These are phyloP conservation scores for Akanthomyces lecanii DNA, from an alignment of 2,329 filamentous ascomycete species.

Conservation along the genomic window DNA sequence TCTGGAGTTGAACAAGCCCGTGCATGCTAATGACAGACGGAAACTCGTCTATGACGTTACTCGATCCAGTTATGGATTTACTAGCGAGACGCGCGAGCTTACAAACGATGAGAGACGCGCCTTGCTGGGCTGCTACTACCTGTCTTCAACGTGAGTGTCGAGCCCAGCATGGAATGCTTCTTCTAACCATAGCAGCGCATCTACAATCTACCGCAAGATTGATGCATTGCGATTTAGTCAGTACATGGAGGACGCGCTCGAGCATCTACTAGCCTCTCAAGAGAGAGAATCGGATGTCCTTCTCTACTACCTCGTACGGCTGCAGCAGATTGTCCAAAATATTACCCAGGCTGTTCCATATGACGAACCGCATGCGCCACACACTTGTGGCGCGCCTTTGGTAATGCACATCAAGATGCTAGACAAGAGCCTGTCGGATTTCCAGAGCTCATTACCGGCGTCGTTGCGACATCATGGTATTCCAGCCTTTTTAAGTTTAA, in stretches of 20 bases:
- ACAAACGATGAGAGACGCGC: slow-evolving; percentile 13
- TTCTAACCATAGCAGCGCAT: neutral
- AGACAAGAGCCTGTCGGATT: slow-evolving; percentile 1
- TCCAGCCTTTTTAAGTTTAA: neutral
- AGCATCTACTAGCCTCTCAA: neutral
- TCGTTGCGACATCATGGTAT: slow-evolving; percentile 4
- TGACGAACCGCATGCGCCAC: slow-evolving; percentile 3
- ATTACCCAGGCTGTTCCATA: slow-evolving; percentile 9
- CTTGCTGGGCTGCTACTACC: slow-evolving; percentile 10
- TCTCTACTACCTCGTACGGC: slow-evolving; percentile 4
- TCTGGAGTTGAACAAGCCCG: slow-evolving; percentile 13
- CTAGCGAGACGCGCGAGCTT: neutral
- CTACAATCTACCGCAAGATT: slow-evolving; percentile 8
- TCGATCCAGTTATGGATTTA: slow-evolving; percentile 8
- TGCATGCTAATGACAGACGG: slow-evolving; percentile 9
- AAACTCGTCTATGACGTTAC: slow-evolving; percentile 9
- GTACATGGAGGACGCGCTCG: slow-evolving; percentile 8
- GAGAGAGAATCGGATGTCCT: slow-evolving; percentile 2
- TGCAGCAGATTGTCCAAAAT: slow-evolving; percentile 12
- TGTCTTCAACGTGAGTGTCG: slow-evolving; percentile 9
- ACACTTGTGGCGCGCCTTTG: neutral
- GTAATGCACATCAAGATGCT: slow-evolving; percentile 10
- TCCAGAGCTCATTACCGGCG: neutral
- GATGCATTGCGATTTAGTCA: slow-evolving; percentile 3
- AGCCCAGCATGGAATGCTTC: neutral